Percentiles rank a stretch among this genome's conserved stretches.
Evolutionary conservation across 257 asterid species (phyloP).

Genomic region (Fraxinus americana): DNA sequence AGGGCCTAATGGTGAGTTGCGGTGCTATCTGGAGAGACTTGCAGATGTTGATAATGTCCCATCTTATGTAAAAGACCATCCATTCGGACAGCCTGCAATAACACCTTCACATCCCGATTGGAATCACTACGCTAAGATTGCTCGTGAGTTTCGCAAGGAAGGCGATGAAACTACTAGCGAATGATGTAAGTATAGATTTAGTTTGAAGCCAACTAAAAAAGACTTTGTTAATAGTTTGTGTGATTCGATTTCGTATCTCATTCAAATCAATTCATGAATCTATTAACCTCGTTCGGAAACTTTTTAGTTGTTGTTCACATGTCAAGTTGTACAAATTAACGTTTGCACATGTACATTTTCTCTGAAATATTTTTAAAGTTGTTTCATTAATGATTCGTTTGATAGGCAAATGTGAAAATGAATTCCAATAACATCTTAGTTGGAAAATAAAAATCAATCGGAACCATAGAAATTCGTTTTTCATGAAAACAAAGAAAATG

Average conservation of each 20-base stretch:
- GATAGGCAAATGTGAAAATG: too few relatives aligned
- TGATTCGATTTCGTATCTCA: background rate
- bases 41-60: constrained; percentile 49
- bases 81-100: constrained; percentile 52
- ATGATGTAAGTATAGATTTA: background rate
- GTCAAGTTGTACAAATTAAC: too few relatives aligned
- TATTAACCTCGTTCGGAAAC: background rate
- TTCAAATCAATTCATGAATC: background rate
- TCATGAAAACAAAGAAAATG: too few relatives aligned
- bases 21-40: constrained; percentile 39
- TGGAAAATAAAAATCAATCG: too few relatives aligned
- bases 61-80: constrained; percentile 47
- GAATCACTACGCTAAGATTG: constrained; percentile 38
- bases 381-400: too few relatives aligned
- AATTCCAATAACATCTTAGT: too few relatives aligned
- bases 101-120: constrained; percentile 43
- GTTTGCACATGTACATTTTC: too few relatives aligned
- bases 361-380: too few relatives aligned
- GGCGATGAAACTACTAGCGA: constrained; percentile 10
- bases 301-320: too few relatives aligned
- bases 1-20: constrained; percentile 45
- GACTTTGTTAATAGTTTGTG: background rate
- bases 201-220: background rate
- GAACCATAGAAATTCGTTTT: too few relatives aligned
- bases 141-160: constrained; percentile 18